These are phyloP conservation scores for Populus tremula DNA, from an alignment of 345 rosid genomes.

Conservation along the genomic window DNA sequence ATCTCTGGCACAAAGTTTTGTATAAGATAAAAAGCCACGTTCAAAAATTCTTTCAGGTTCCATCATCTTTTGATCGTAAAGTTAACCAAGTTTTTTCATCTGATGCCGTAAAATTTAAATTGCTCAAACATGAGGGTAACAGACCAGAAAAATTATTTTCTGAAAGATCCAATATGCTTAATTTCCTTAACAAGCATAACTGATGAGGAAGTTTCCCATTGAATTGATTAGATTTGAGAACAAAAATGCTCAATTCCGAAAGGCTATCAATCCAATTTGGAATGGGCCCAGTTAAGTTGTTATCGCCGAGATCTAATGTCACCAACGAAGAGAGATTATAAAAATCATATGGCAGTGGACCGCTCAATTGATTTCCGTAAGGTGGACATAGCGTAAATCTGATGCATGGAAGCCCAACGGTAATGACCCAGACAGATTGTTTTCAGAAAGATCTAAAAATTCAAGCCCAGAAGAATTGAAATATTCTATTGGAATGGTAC, in stretches of 20 bases:
- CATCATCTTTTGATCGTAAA: too few relatives aligned
- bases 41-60: too few relatives aligned
- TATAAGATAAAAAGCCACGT: too few relatives aligned
- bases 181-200: not conserved
- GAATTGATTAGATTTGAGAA: not conserved
- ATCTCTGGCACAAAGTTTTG: not conserved
- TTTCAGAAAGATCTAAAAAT: not conserved
- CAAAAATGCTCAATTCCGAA: not conserved
- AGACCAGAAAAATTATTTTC: not conserved
- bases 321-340: not conserved
- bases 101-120: not conserved
- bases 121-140: constrained; percentile 4
- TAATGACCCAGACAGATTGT: not conserved
- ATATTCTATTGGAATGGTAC: not conserved
- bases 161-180: not conserved
- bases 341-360: not conserved
- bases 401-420: not conserved
- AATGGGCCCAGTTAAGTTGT: not conserved
- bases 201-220: not conserved
- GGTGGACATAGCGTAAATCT: not conserved
- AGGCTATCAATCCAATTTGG: not conserved
- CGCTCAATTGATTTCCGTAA: constrained; percentile 7
- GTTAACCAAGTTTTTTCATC: too few relatives aligned
- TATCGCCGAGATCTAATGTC: not conserved
- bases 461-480: not conserved